Base-by-base conservation (phyloP, 2,329 filamentous ascomycete genomes). In the Colletotrichum tamarilloi region DNA sequence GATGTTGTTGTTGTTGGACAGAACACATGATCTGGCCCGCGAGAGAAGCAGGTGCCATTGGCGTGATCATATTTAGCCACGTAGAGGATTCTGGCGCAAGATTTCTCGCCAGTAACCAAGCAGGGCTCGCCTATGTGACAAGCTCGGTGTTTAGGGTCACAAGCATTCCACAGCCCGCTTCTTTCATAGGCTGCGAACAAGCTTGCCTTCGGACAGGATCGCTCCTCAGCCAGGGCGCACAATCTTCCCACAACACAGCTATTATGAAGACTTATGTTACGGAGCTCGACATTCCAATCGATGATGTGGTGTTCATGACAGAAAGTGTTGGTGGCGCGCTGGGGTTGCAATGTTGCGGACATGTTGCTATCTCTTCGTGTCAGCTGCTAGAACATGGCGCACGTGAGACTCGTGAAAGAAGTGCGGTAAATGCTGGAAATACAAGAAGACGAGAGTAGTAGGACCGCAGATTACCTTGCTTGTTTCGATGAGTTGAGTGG, bases 71-170 rank as follows among this genome's bases (percentile, higher is more conserved):
- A 22, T 28, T 67, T 67, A 38, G 42, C 65, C 19, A 62, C 14
- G 12, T 59, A 62, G 19, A 62, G n/a, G 16, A 53, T 62, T 14
- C 65, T 42, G 4, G 42, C 12, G 22, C 65, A 67, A 2, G n/a
- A 8, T 16, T 67, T 67, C 6, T 62, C 56, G 11, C 28, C 65
- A 32, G 26, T 53, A 3, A 26, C n/a, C 3, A 28, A 32, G 14
- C 65, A 67, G 19, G 65, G 42, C 38, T 42, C 24, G 16, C 28
- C 65, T 7, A 28, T 24, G 30, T 35, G 30, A 12, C 56, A 67
- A 28, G 56, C 65, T 53, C 65, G 65, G 35, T 67, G 65, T 11
- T 67, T 62, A 2, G 65, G 65, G 38, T 67, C 65, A n/a, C 56
- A 49, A 26, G 65, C 65, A 62, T 67, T 28, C 65, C 65, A 67